These are phyloP conservation scores for Diaporthe amygdali DNA, from an alignment of 2,329 filamentous ascomycete genomes.

Conservation along the genomic window DNA sequence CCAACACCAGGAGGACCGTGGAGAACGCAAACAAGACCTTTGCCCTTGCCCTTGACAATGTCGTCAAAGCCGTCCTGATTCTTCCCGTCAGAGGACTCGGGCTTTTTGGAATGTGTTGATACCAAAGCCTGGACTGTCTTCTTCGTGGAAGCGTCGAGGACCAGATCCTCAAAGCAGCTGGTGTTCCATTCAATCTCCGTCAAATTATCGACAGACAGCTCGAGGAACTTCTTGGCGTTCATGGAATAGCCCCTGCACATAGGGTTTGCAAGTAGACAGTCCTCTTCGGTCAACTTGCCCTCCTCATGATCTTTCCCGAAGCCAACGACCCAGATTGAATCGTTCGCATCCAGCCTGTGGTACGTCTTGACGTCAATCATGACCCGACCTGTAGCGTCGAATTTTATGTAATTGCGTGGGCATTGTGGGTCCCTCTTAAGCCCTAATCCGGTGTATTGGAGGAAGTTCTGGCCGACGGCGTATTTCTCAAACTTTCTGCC, in stretches of 20 bases:
- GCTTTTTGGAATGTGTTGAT: slow-evolving; percentile 27
- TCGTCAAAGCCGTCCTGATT: slow-evolving; percentile 25
- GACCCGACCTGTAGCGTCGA: slow-evolving; percentile 38
- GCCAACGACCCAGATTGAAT: slow-evolving; percentile 30
- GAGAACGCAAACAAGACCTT: slow-evolving; percentile 31
- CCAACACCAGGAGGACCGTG: slow-evolving; percentile 39
- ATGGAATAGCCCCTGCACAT: slow-evolving; percentile 39
- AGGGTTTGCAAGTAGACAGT: slow-evolving; percentile 31
- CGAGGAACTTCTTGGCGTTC: slow-evolving; percentile 36
- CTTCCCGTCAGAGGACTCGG: background rate
- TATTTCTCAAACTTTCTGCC: slow-evolving; percentile 40
- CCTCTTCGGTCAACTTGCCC: slow-evolving; percentile 34
- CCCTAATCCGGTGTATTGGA: slow-evolving; percentile 38
- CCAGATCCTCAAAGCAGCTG: slow-evolving; percentile 36
- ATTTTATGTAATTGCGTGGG: slow-evolving; percentile 20
- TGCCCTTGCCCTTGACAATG: slow-evolving; percentile 31
- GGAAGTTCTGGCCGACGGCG: slow-evolving; percentile 37
- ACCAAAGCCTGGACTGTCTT: slow-evolving; percentile 38
- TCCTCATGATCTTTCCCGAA: slow-evolving; percentile 27
- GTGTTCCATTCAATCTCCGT: slow-evolving; percentile 34
- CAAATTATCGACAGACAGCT: slow-evolving; percentile 33
- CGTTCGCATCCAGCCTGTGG: slow-evolving; percentile 34
- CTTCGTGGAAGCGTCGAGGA: slow-evolving; percentile 35
- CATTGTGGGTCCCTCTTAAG: slow-evolving; percentile 24
- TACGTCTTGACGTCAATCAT: slow-evolving; percentile 43